Conservation (phyloP, 306 rosid species). For the Myrica gale region DNA sequence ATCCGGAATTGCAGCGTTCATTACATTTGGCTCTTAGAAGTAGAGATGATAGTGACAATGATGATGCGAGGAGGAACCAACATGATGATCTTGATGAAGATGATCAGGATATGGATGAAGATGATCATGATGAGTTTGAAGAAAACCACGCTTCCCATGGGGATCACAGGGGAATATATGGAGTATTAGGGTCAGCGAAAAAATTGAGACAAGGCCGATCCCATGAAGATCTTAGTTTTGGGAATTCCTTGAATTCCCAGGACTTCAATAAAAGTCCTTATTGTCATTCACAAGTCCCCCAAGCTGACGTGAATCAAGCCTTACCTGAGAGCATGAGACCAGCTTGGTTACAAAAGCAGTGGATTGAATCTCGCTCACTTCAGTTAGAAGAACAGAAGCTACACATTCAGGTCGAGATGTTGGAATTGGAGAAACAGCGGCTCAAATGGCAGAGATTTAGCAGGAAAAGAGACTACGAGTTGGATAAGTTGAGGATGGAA, state of each 20-base stretch:
- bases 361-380: conserved; percentile 62
- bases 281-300: conserved; percentile 39
- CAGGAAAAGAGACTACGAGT: conserved; percentile 72
- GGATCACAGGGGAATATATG: conserved; percentile 46
- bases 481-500: conserved; percentile 78
- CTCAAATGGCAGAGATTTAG: conserved; percentile 80
- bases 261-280: conserved; percentile 46
- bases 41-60: conserved; percentile 64
- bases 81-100: conserved; percentile 73
- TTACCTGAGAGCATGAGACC: conserved; percentile 53
- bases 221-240: conserved; percentile 46
- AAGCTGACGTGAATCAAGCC: conserved; percentile 49
- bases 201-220: conserved; percentile 48
- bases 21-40: conserved; percentile 68
- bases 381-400: conserved; percentile 83
- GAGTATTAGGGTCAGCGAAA: conserved; percentile 48
- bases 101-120: conserved; percentile 62
- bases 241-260: conserved; percentile 47
- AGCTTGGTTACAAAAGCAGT: conserved; percentile 65
- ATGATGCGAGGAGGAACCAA: conserved; percentile 59
- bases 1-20: conserved; percentile 77
- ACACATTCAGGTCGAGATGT: conserved; percentile 67
- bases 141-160: conserved; percentile 55
- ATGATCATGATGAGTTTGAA: conserved; percentile 66
- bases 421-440: conserved; percentile 76